A percentile compares a stretch with the other conserved stretches of the same genome.
Evolutionary conservation across 805 yeast species (phyloP).

Genomic region (Priceomyces medius): DNA sequence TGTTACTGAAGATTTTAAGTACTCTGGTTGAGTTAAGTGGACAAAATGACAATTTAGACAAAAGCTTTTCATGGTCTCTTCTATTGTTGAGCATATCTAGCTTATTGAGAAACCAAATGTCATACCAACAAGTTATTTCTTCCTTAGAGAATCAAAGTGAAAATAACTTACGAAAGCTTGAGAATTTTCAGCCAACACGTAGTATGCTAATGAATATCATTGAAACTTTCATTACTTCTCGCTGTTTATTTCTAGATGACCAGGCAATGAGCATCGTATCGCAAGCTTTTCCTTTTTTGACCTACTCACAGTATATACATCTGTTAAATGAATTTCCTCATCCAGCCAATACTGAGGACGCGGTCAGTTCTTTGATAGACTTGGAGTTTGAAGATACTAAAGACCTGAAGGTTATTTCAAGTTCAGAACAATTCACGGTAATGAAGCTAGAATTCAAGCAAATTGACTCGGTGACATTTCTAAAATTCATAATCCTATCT

Average conservation of each 20-base stretch:
- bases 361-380: background rate
- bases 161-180: slow-evolving; percentile 8
- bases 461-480: background rate
- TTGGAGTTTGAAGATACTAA: background rate
- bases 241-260: background rate
- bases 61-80: slow-evolving; percentile 6
- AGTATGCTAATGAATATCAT: slow-evolving; percentile 8
- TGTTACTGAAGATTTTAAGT: slow-evolving; percentile 5
- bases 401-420: background rate
- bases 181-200: slow-evolving; percentile 1
- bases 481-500: slow-evolving; percentile 2
- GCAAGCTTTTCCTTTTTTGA: background rate
- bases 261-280: background rate
- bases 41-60: background rate
- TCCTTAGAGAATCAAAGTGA: slow-evolving; percentile 17
- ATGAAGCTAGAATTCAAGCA: background rate
- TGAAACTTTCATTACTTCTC: slow-evolving; percentile 3
- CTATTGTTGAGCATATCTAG: slow-evolving; percentile 1
- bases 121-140: slow-evolving; percentile 8
- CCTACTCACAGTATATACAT: no score
- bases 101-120: background rate
- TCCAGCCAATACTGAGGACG: background rate
- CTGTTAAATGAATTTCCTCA: background rate
- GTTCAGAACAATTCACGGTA: background rate
- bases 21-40: background rate